Conservation (phyloP, 768 basidiomycete genomes). For the Serendipita indica region DNA sequence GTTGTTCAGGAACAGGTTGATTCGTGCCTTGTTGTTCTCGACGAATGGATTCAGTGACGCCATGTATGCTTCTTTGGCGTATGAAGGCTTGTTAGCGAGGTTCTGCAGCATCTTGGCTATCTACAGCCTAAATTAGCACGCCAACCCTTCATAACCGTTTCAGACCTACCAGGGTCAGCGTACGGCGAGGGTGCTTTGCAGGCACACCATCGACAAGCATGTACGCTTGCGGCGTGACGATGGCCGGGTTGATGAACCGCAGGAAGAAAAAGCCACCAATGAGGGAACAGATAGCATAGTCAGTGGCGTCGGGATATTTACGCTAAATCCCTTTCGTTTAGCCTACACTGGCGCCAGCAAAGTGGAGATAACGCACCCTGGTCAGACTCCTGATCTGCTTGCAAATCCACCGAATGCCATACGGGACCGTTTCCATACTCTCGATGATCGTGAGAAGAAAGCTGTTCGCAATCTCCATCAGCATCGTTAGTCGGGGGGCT, state of each 20-base stretch:
- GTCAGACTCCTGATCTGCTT: conserved; percentile 97
- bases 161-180: conserved; percentile 64
- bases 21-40: conserved; percentile 94
- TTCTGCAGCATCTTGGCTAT: conserved; percentile 99
- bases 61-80: conserved; percentile 98
- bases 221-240: conserved; percentile 98
- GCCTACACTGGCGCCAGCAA: neutral
- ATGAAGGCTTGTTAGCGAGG: conserved; percentile 95
- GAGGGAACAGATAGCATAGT: conserved; percentile 94
- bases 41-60: conserved; percentile 96
- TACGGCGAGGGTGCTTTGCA: conserved; percentile 92
- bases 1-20: conserved; percentile 92
- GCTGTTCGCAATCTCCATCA: conserved; percentile 99
- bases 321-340: conserved; percentile 36
- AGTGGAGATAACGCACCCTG: conserved; percentile 39
- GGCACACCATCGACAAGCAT: conserved; percentile 98
- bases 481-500: conserved; percentile 90
- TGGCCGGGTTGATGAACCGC: conserved; percentile 97
- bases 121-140: conserved; percentile 26
- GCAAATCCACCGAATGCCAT: conserved; percentile 99
- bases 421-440: conserved; percentile 95
- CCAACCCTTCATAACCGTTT: neutral
- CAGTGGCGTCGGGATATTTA: conserved; percentile 97
- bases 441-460: conserved; percentile 97
- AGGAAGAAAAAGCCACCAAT: conserved; percentile 99